Percentiles rank a stretch among this genome's conserved stretches.
These are phyloP conservation scores for Hypoxylon perforatum DNA, from an alignment of 495 filamentous ascomycete genomes.

Conservation along the genomic window DNA sequence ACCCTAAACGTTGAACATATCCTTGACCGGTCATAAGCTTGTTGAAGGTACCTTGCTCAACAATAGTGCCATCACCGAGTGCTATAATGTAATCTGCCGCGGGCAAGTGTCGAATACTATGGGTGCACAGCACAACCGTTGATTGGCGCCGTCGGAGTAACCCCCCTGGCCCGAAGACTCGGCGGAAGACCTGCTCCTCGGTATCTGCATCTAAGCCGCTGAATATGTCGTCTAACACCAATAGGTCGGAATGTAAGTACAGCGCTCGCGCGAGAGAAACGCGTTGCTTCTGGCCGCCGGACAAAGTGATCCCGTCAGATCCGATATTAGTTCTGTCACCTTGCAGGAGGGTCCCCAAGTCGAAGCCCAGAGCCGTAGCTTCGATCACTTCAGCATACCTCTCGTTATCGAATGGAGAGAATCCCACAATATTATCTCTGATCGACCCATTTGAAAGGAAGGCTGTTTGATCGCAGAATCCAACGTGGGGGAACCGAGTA, in stretches of 20 bases:
- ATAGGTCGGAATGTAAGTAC: constrained; percentile 64
- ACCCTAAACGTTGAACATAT: too few species aligned
- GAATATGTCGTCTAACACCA: constrained; percentile 70
- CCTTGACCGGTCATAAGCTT: too few species aligned
- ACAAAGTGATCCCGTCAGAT: constrained; percentile 71
- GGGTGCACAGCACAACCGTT: constrained; percentile 63
- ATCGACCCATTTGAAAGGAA: constrained; percentile 71
- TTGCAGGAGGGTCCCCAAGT: constrained; percentile 63
- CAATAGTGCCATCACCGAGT: constrained; percentile 50
- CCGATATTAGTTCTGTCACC: constrained; percentile 71
- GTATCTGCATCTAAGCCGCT: constrained; percentile 70
- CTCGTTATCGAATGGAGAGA: constrained; percentile 61
- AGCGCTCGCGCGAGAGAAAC: constrained; percentile 69
- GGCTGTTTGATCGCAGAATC: constrained; percentile 55
- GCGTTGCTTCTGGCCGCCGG: constrained; percentile 75
- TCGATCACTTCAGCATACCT: constrained; percentile 73
- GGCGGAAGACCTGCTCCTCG: constrained; percentile 68
- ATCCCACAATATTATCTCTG: constrained; percentile 65
- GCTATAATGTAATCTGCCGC: constrained; percentile 59
- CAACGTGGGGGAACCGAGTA: background rate
- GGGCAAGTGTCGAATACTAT: constrained; percentile 53
- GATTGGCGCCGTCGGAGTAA: constrained; percentile 60
- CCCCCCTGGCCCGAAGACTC: constrained; percentile 65
- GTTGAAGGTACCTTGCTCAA: constrained; percentile 60
- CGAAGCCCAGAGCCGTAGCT: constrained; percentile 69